Base-by-base conservation (phyloP, 129 eudicot species). In the Rutidosis leptorrhynchoides region DNA sequence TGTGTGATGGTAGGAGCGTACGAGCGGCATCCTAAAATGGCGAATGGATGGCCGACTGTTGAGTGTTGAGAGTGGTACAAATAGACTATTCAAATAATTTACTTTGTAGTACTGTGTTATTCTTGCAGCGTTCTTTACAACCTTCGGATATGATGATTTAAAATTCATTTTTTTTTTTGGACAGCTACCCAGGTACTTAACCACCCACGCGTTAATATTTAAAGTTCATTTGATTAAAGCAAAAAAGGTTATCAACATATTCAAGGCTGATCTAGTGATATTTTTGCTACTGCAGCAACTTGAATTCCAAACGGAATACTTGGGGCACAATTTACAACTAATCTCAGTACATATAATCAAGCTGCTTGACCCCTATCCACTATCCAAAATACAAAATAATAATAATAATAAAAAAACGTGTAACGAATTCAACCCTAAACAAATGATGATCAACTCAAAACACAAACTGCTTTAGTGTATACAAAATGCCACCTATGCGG, bases 331-430 rank as follows among this genome's bases (percentile, higher is more conserved):
- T 61, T 45, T 67, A 67, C 62, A 67, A 58, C 32, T 58, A 59
- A 58, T 43, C 20, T 45, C 23, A 3, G 22, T 48, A 71, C 62
- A 70, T 20, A 24, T 59, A n/a, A 23, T 17, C 26, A 48, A 59
- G 45, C 28, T 48, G 62, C 61, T 30, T 32, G 6, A 46, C 27
- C 74, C 67, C 17, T 32, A n/a, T 62, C 24, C n/a, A 24, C 48
- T 46, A 60, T 32, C 35, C 35, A 71, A 71, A 32, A 71, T 60
- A n/a, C n/a, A n/a, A n/a, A n/a, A n/a, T n/a, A n/a, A n/a, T n/a
- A n/a, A n/a, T n/a, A 48, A 46, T 60, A 71, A 61, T 60, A 71
- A 71, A 11, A 71, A 48, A 71, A 48, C 75, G 46, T 58, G 53
- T 67, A 67, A 12, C 48, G 42, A 25, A 26, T 52, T 26, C 64